These are phyloP conservation scores for Rhizophagus sp. DNA, from an alignment of 192 early-diverging fungal genomes.

Conservation along the genomic window DNA sequence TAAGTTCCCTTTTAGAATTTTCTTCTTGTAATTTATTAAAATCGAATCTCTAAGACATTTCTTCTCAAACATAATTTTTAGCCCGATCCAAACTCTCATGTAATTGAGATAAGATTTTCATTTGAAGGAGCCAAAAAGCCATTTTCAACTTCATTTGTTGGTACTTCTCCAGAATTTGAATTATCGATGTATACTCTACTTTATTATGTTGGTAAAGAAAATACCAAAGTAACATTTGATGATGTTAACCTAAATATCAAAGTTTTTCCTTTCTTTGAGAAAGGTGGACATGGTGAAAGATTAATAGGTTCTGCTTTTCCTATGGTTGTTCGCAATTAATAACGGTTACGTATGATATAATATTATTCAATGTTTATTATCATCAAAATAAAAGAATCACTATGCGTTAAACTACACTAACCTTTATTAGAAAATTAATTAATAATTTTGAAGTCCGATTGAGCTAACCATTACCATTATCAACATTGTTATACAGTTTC, in stretches of 20 bases:
- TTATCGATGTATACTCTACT: conserved; percentile 23
- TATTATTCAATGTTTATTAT: no score
- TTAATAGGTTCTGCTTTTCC: conserved; percentile 23
- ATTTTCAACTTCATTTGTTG: conserved; percentile 25
- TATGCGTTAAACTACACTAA: no score
- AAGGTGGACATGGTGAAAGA: background rate
- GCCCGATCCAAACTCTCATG: conserved; percentile 6
- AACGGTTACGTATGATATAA: no score
- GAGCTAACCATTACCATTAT: no score
- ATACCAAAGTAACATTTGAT: background rate
- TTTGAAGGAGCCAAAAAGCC: conserved; percentile 19
- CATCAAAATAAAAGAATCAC: no score
- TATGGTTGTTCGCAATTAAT: background rate
- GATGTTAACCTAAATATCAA: conserved; percentile 23
- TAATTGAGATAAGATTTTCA: conserved; percentile 14
- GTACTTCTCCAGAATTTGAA: conserved; percentile 33
- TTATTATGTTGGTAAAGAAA: background rate
- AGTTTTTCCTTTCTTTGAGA: conserved; percentile 2
- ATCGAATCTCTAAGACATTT: background rate
- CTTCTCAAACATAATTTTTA: background rate
- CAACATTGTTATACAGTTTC: no score
- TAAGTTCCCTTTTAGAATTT: background rate
- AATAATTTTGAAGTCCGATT: no score
- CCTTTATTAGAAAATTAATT: no score
- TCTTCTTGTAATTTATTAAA: background rate